Percentiles rank a stretch among this genome's conserved stretches.
These are phyloP conservation scores for Phytophthora cryptogea DNA, from an alignment of 352 stramenopile genomes.

Conservation along the genomic window DNA sequence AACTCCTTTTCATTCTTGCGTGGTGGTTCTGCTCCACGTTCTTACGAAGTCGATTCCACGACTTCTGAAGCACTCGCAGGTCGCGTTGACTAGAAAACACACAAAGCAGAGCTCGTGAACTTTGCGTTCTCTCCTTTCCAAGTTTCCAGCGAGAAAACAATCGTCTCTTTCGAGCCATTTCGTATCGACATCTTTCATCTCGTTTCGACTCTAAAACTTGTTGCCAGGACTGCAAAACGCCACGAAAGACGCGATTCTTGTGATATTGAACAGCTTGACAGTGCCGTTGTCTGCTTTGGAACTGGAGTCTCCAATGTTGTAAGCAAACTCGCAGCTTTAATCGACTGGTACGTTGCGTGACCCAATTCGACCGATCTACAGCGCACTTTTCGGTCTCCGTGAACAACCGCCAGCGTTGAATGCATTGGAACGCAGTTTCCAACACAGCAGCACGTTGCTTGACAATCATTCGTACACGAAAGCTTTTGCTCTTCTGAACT, in stretches of 20 bases:
- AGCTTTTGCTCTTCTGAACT: conserved; percentile 3
- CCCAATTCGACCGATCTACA: conserved; percentile 39
- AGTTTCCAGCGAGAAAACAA: conserved; percentile 16
- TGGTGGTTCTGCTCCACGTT: conserved; percentile 7
- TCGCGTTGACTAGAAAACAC: conserved; percentile 12
- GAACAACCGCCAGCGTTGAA: conserved; percentile 50
- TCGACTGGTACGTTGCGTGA: conserved; percentile 37
- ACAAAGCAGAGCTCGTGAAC: conserved; percentile 16
- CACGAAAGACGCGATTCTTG: background rate
- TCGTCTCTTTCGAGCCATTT: conserved; percentile 17
- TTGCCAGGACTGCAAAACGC: conserved; percentile 21
- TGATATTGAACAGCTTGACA: background rate
- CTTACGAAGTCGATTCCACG: conserved; percentile 17
- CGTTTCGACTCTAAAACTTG: background rate
- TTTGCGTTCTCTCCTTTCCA: conserved; percentile 15
- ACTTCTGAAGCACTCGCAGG: conserved; percentile 3
- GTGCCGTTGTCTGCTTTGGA: conserved; percentile 9
- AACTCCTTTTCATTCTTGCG: conserved; percentile 3
- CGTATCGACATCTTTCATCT: conserved; percentile 6
- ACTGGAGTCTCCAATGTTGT: conserved; percentile 27
- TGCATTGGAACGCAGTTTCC: conserved; percentile 42
- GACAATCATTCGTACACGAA: conserved; percentile 26
- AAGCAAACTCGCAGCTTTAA: conserved; percentile 24
- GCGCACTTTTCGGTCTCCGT: conserved; percentile 30
- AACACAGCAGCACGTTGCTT: conserved; percentile 33